Percentiles rank a stretch among this genome's conserved stretches.
phyloP scores from a whole-genome alignment of 2,329 filamentous ascomycete genomes.

The Zymoseptoria tritici region DNA sequence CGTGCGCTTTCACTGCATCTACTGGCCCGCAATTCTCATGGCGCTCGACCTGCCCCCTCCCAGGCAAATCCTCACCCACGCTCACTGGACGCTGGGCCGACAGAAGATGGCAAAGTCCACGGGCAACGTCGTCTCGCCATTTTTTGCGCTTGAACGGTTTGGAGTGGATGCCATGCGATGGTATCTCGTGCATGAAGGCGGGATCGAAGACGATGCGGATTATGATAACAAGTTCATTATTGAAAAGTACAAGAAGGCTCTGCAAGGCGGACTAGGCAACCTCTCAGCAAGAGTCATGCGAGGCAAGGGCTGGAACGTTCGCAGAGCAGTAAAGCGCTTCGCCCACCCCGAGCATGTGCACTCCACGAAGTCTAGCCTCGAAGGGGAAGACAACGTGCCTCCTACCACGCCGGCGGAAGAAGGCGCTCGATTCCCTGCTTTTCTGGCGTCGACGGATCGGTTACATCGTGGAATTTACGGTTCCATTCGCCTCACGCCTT shows the following conservation, averaged over 20 bases:
- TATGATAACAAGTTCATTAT: constrained; percentile 77
- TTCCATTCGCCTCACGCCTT: constrained; percentile 29
- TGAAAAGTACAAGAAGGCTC: constrained; percentile 67
- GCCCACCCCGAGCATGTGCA: constrained; percentile 11
- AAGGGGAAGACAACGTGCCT: not conserved
- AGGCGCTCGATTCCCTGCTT: not conserved
- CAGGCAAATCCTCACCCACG: constrained; percentile 75
- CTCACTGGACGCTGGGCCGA: constrained; percentile 87
- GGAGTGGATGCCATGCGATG: constrained; percentile 82
- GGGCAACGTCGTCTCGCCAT: constrained; percentile 91
- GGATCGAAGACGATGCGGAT: constrained; percentile 67
- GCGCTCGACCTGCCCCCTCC: constrained; percentile 74
- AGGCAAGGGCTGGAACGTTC: constrained; percentile 51
- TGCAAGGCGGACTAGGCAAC: constrained; percentile 76
- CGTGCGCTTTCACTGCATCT: constrained; percentile 89
- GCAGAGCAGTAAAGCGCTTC: constrained; percentile 25
- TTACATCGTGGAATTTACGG: constrained; percentile 8
- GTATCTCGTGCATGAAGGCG: constrained; percentile 76
- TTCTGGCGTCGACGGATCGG: not conserved
- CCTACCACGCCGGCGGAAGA: constrained; percentile 2
- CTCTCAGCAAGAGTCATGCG: constrained; percentile 61
- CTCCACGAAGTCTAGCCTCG: not conserved
- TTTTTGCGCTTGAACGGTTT: constrained; percentile 82
- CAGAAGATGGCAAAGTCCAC: constrained; percentile 96
- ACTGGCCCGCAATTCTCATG: constrained; percentile 95